Evolutionary conservation across 371 early-diverging fungal genomes (phyloP).

Genomic region (Aphelidium insulamus): DNA sequence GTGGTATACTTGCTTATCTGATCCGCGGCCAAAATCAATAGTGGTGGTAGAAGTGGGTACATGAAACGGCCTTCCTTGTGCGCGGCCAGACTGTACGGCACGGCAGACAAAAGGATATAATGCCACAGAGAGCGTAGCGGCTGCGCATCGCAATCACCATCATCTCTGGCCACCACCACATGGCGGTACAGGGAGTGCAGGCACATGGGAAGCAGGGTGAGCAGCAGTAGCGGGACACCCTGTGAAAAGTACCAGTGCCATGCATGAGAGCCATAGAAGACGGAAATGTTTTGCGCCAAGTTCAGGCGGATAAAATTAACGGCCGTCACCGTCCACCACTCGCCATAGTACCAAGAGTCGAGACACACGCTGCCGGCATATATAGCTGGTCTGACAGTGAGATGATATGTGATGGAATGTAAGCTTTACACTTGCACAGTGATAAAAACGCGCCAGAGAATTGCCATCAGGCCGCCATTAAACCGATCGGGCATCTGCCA

Average conservation of each 20-base stretch:
- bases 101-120: slow-evolving; percentile 3
- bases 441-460: no score
- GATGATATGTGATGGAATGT: no score
- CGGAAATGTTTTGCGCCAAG: slow-evolving; percentile 40
- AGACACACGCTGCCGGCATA: no score
- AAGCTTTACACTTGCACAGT: no score
- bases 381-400: no score
- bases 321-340: slow-evolving; percentile 39
- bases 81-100: slow-evolving; percentile 41
- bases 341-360: slow-evolving; percentile 19
- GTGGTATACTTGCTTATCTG: no score
- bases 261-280: slow-evolving; percentile 71
- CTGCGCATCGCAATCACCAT: no score
- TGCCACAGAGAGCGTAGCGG: slow-evolving; percentile 3
- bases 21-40: slow-evolving; percentile 33
- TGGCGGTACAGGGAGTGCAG: no score
- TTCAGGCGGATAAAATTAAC: slow-evolving; percentile 55
- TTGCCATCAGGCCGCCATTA: no score
- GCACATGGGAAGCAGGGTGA: slow-evolving; percentile 53
- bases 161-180: no score
- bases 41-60: slow-evolving; percentile 53
- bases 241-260: slow-evolving; percentile 74
- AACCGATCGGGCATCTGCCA: no score
- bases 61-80: slow-evolving; percentile 92
- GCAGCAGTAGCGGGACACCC: slow-evolving; percentile 51